These are phyloP conservation scores for Neofusicoccum laricinum DNA, from an alignment of 2,329 filamentous ascomycete species.

Conservation along the genomic window DNA sequence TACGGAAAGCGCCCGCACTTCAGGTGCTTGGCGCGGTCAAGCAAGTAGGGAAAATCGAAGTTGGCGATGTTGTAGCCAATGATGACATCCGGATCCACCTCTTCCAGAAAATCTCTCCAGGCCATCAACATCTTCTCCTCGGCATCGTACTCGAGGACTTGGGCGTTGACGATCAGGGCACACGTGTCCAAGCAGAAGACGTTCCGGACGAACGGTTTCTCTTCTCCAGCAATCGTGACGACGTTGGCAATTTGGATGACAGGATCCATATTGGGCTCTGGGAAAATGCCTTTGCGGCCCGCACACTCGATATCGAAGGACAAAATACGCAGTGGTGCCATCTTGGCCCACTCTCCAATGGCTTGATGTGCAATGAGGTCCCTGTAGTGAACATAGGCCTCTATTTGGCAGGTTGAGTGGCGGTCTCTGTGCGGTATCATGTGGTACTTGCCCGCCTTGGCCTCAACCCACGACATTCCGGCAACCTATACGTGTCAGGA, in stretches of 20 bases:
- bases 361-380: constrained; percentile 84
- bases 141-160: constrained; percentile 77
- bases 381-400: constrained; percentile 77
- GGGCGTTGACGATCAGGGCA: constrained; percentile 89
- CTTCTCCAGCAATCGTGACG: constrained; percentile 90
- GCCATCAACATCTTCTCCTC: constrained; percentile 89
- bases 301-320: constrained; percentile 99
- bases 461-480: constrained; percentile 98
- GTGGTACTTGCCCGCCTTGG: constrained; percentile 68
- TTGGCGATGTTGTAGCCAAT: constrained; percentile 99
- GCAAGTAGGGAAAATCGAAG: constrained; percentile 95
- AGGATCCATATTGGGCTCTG: constrained; percentile 84
- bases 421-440: constrained; percentile 64
- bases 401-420: constrained; percentile 95
- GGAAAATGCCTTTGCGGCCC: constrained; percentile 94
- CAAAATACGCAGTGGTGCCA: constrained; percentile 87
- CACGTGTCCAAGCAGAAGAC: constrained; percentile 94
- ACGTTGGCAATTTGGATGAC: constrained; percentile 98
- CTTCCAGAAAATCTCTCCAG: constrained; percentile 86
- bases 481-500: constrained; percentile 56
- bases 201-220: constrained; percentile 92
- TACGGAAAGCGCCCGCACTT: constrained; percentile 79
- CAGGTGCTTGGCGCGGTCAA: constrained; percentile 82
- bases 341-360: constrained; percentile 95
- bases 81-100: constrained; percentile 93